Conservation (phyloP, 208 protist genomes). For the Leishmania mexicana region DNA sequence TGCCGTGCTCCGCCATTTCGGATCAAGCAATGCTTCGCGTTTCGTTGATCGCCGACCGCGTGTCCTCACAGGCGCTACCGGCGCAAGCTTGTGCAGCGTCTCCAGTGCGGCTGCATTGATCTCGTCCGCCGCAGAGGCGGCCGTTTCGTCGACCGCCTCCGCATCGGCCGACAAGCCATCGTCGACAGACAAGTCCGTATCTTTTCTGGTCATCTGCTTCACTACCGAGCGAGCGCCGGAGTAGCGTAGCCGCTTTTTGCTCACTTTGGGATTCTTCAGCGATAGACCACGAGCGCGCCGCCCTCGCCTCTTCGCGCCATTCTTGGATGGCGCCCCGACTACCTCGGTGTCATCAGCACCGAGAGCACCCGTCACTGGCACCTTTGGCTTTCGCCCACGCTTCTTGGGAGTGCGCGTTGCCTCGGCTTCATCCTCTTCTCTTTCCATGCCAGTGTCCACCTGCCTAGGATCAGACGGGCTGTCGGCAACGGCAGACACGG, state of each 20-base stretch:
- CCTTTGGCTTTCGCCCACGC: conserved; percentile 4
- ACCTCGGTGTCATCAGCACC: background rate
- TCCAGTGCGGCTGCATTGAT: conserved; percentile 1
- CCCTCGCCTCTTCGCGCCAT: background rate
- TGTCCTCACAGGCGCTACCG: background rate
- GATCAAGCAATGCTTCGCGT: background rate
- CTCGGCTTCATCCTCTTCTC: background rate
- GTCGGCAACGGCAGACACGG: background rate
- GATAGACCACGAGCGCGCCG: background rate
- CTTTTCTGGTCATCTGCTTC: background rate
- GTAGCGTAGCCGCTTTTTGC: background rate
- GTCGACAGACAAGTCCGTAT: background rate
- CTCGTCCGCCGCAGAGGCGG: background rate
- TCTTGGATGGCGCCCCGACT: background rate
- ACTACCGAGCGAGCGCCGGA: background rate
- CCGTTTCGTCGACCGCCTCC: background rate
- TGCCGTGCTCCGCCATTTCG: background rate
- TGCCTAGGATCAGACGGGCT: background rate
- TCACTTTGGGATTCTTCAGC: background rate
- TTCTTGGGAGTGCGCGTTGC: background rate
- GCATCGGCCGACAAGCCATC: background rate
- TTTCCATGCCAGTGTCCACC: background rate
- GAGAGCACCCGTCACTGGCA: background rate
- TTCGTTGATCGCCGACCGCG: background rate
- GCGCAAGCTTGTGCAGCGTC: background rate